Base-by-base conservation (phyloP, 2,329 filamentous ascomycete species). In the Aspergillus uvarum region DNA sequence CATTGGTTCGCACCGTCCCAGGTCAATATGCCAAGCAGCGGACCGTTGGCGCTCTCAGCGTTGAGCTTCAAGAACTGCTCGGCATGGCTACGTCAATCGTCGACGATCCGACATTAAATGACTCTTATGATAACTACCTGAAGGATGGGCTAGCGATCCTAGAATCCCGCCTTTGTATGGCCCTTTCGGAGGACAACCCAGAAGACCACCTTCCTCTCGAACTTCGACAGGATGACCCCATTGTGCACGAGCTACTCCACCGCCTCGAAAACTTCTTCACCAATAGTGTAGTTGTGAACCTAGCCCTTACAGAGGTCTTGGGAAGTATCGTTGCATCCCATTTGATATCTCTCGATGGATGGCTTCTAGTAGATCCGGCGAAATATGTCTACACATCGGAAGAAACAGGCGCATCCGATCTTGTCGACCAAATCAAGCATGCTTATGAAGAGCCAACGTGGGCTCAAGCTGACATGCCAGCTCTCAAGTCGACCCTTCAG, bases 261-360 rank as follows among this genome's bases (percentile, higher is more conserved):
- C 82, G 94, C 7, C 76, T 99, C 11, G 84, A 89, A 49, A 88
- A 83, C 0, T 99, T 98, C 70, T 92, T 97, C 67, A 84, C 91
- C 5, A 99, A 99, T 68, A 89, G 92, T 2, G 87, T 98, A 2
- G 92, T 97, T 67, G 93, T 90, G 2, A 99, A 99, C 67, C 79
- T 99, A 3, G 90, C 89, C 0, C 81, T 97, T 1, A 98, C 94
- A 0, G 91, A 96, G 68, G 85, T 90, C 0, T 81, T 98, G 48
- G 85, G 96, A 29, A 89, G 91, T 65, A 81, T 99, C 47, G 90
- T 90, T 11, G 87, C 90, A 0, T 98, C 95, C 67, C 90, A 92
- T 5, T 90, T 91, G 63, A 89, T 96, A 70, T 87, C 88, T 21
- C 82, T 97, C 12, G 92, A 97, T 70, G 90, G 90, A n/a, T 99